Base-by-base conservation (phyloP, 768 basidiomycete genomes). In the Lactifluus echinatus region DNA sequence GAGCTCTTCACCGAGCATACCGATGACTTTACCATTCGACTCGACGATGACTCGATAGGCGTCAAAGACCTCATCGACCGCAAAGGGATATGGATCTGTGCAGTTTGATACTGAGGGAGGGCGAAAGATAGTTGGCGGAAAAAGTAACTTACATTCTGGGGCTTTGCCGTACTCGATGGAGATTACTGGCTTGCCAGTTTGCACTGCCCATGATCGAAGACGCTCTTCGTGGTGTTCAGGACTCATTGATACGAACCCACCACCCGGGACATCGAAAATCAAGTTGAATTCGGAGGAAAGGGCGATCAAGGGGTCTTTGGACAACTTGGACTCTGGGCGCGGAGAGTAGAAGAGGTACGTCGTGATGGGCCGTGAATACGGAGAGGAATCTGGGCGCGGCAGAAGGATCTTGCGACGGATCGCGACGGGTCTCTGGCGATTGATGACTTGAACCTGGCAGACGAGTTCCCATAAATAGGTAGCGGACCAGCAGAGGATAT, bases 151-250 rank as follows among this genome's bases (percentile, higher is more conserved):
- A 93, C 92, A 95, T 77, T 97, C 93, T 5, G 94, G 93, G 23
- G 93, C 89, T 72, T 98, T 99, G 33, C 93, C 92, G 69, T 98
- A 98, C 60, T 98, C 92, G 45, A 98, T 79, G 11, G 89, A 78
- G 37, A 98, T 73, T 3, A 97, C 80, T 14, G 89, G 88, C 66
- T 82, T 84, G 12, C 85, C 79, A 0, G 89, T 91, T 47, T 75
- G 76, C 31, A 81, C 73, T 3, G 93, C 88, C 95, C 96, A 98
- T 64, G 79, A 77, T 51, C 89, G 76, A 55, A 97, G 75, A 14
- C 96, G 80, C 68, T 98, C 95, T 71, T 96, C 95, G 63, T 99
- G 96, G 70, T 97, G 93, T 65, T 91, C 87, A 2, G 96, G 96
- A 5, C 79, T 81, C 93, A 98, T 96, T 23, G 92, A 89, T 49